Percentiles rank a stretch among this genome's conserved stretches.
These are phyloP conservation scores for Ceratobasidium sp. DNA, from an alignment of 1,284 basidiomycete genomes.

Conservation along the genomic window DNA sequence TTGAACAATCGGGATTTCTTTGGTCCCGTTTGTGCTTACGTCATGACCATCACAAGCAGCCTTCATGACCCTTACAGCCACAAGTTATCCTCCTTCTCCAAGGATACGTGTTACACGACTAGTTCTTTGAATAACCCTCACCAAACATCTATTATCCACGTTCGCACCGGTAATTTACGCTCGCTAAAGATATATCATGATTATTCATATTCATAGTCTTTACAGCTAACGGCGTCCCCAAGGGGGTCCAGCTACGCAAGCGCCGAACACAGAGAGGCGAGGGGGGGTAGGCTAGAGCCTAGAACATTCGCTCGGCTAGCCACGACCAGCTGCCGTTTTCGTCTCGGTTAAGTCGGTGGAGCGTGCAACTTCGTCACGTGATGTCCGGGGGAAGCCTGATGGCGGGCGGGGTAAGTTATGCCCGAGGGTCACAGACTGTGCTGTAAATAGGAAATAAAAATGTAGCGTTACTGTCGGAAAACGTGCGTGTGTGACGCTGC, in stretches of 20 bases:
- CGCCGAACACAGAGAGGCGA: background rate
- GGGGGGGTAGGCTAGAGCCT: background rate
- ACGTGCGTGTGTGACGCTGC: too few relatives aligned
- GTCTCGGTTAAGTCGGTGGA: constrained; percentile 8
- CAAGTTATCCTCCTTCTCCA: too few relatives aligned
- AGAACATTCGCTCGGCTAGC: background rate
- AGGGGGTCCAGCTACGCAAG: constrained; percentile 6
- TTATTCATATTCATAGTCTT: too few relatives aligned
- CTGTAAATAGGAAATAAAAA: background rate
- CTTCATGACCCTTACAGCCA: too few relatives aligned
- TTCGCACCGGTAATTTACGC: too few relatives aligned
- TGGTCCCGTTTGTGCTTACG: too few relatives aligned
- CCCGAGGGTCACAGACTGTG: background rate
- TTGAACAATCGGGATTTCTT: too few relatives aligned
- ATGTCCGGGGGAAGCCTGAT: background rate
- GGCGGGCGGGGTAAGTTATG: background rate
- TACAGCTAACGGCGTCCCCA: background rate
- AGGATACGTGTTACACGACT: too few relatives aligned
- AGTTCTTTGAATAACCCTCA: too few relatives aligned
- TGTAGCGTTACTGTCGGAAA: background rate
- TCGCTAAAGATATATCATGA: too few relatives aligned
- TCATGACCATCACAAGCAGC: too few relatives aligned
- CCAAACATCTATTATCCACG: too few relatives aligned
- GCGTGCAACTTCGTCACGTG: background rate
- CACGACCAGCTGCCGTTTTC: background rate